These are phyloP conservation scores for Claviceps spartinae DNA, from an alignment of 2,329 filamentous ascomycete species.

Conservation along the genomic window DNA sequence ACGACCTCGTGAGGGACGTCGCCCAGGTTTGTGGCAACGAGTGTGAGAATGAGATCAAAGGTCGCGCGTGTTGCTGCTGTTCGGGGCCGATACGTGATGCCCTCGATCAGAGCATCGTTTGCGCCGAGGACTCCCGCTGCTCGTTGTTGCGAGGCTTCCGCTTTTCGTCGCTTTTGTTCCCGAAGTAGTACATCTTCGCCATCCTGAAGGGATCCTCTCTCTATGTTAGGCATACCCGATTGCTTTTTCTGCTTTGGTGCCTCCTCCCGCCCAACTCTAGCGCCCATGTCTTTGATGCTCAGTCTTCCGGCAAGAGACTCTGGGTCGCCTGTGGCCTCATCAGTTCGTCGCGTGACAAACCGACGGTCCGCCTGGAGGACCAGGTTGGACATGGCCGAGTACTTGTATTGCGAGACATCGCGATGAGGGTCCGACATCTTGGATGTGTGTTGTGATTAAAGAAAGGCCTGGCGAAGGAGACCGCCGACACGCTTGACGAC, in stretches of 20 bases:
- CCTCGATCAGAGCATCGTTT: slow-evolving; percentile 77
- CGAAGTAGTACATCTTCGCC: slow-evolving; percentile 72
- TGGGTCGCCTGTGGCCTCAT: slow-evolving; percentile 92
- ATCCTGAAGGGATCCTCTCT: slow-evolving; percentile 64
- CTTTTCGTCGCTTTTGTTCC: slow-evolving; percentile 78
- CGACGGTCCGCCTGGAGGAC: slow-evolving; percentile 98
- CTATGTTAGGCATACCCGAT: slow-evolving; percentile 51
- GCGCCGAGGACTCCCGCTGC: slow-evolving; percentile 70
- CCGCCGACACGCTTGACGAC: slow-evolving; percentile 24
- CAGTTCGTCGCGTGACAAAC: slow-evolving; percentile 81
- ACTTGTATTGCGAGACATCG: slow-evolving; percentile 95
- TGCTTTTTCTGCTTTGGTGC: slow-evolving; percentile 73
- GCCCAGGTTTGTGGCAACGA: slow-evolving; percentile 76
- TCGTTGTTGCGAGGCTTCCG: slow-evolving; percentile 51
- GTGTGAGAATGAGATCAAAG: slow-evolving; percentile 86
- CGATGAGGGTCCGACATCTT: slow-evolving; percentile 62
- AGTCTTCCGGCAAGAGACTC: slow-evolving; percentile 92
- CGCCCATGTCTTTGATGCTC: slow-evolving; percentile 90
- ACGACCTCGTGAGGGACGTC: slow-evolving; percentile 89
- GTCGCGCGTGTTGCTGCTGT: slow-evolving; percentile 85
- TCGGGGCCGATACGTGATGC: slow-evolving; percentile 79
- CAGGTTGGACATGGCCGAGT: slow-evolving; percentile 99
- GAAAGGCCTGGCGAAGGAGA: slow-evolving; percentile 15
- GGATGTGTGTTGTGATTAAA: slow-evolving; percentile 15
- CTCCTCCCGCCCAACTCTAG: slow-evolving; percentile 62